These are phyloP conservation scores for Pyricularia pennisetigena DNA, from an alignment of 2,329 filamentous ascomycete species.

Conservation along the genomic window DNA sequence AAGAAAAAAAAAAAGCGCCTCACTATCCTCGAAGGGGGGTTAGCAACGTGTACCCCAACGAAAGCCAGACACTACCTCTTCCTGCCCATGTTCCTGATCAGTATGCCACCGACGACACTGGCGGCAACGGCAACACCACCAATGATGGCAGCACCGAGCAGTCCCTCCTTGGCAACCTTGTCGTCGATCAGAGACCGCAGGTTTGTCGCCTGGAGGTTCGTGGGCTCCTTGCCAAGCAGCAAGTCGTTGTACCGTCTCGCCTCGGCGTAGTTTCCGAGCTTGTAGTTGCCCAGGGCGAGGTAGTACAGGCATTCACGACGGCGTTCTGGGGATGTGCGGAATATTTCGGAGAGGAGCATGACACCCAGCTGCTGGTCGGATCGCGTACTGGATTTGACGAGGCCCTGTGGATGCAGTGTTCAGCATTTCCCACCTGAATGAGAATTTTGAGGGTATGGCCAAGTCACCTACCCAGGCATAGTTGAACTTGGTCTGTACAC, in stretches of 20 bases:
- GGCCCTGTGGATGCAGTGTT: slow-evolving; percentile 47
- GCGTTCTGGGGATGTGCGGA: slow-evolving; percentile 84
- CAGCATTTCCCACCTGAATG: neutral
- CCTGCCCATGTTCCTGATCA: slow-evolving; percentile 67
- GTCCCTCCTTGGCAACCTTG: slow-evolving; percentile 86
- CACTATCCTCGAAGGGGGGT: neutral
- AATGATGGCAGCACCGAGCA: slow-evolving; percentile 90
- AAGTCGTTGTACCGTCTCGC: slow-evolving; percentile 91
- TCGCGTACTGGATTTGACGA: slow-evolving; percentile 85
- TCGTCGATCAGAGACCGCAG: slow-evolving; percentile 85
- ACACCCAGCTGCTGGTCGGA: slow-evolving; percentile 90
- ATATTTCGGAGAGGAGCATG: slow-evolving; percentile 90
- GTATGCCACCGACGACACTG: slow-evolving; percentile 80
- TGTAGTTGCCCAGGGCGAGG: slow-evolving; percentile 93
- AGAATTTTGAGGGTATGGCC: neutral
- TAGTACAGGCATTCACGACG: slow-evolving; percentile 98
- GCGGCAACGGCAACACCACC: slow-evolving; percentile 88
- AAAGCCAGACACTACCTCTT: slow-evolving; percentile 31
- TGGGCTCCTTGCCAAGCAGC: slow-evolving; percentile 80
- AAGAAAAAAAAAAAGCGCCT: neutral
- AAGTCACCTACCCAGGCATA: slow-evolving; percentile 74
- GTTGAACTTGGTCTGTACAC: slow-evolving; percentile 98
- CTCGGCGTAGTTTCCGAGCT: slow-evolving; percentile 94
- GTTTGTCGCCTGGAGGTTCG: slow-evolving; percentile 83
- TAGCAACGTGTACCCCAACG: neutral